Evolutionary conservation across 139 green algal genomes (phyloP), one percentile per base, ranked within the genome.

Genomic region (Monoraphidium neglectum): DNA sequence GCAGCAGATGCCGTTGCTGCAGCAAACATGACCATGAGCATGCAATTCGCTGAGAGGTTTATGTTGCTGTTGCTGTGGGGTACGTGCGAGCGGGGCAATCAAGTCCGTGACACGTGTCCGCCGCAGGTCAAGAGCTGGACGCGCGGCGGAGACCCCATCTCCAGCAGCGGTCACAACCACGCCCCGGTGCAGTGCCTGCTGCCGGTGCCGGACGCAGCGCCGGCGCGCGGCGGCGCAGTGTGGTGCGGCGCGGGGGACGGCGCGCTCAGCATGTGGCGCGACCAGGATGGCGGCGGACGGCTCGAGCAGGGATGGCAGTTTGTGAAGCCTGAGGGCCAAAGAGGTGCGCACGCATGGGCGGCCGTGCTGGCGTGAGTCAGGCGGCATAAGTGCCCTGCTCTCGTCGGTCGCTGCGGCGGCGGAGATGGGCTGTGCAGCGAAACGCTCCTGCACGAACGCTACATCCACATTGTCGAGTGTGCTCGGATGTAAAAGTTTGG

Each of bases 101-200:
- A n/a, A n/a, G 24, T 21, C 18, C 57, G n/a, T 37, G 26, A 16
- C n/a, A 36, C 18, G 18, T 65, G 26, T 13, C 12, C 57, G n/a
- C n/a, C 1, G n/a, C 72, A 81, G 75, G 66, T 81, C 13, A 81
- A 81, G 46, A 63, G 43, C 40, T 81, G 76, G 76, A 56, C 54
- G 4, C 54, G 65, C 15, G 21, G 16, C 18, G 76, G 76, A 8
- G 76, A 81, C 16, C 67, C 75, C 28, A 38, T 81, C 30, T 57
- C 57, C 57, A 43, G 30, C 26, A 81, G 76, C 36, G 76, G 67
- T 23, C 67, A 66, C 51, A 66, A 78, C 59, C 72, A 78, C 49
- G 60, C 57, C 26, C 37, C 72, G 16, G 65, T 78, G n/a, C 43
- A 78, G 38, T 56, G 46, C 46, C 30, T 78, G 10, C 36, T 49